phyloP scores from a whole-genome alignment of 2,329 filamentous ascomycete genomes.

The Immersiporthe knoxdaviesiana region DNA sequence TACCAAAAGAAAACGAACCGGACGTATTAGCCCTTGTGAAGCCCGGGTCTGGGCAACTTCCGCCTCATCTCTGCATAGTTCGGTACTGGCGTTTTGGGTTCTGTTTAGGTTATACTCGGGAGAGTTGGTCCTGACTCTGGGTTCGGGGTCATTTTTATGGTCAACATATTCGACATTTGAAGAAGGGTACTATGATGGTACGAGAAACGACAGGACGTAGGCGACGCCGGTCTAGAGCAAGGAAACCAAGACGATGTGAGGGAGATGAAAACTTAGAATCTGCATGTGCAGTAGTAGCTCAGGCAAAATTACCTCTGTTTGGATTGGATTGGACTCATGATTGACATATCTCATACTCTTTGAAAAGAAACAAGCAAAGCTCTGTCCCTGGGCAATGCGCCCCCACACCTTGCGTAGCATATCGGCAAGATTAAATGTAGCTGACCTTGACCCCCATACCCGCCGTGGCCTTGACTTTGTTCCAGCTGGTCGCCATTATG shows the following conservation, averaged over 20 bases:
- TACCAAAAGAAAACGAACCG: constrained; percentile 71
- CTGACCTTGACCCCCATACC: constrained; percentile 98
- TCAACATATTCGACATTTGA: background rate
- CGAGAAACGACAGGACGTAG: background rate
- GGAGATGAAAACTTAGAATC: background rate
- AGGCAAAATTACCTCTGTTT: constrained; percentile 18
- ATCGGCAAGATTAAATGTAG: constrained; percentile 69
- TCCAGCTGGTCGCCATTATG: constrained; percentile 72
- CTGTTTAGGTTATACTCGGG: constrained; percentile 14
- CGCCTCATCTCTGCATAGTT: constrained; percentile 27
- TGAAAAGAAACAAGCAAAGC: constrained; percentile 17
- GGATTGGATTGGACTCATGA: constrained; percentile 15
- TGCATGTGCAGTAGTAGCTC: constrained; percentile 1
- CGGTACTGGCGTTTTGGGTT: constrained; percentile 26
- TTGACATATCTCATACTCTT: constrained; percentile 20
- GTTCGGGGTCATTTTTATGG: background rate
- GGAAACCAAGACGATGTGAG: background rate
- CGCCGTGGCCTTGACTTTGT: constrained; percentile 79
- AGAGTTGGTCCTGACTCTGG: background rate
- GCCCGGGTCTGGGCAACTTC: constrained; percentile 52
- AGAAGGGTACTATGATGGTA: background rate
- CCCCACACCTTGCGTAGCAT: constrained; percentile 11
- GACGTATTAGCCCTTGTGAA: constrained; percentile 54
- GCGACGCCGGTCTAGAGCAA: background rate
- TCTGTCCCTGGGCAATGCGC: background rate